Percentiles rank a stretch among this genome's conserved stretches.
phyloP scores from a whole-genome alignment of 495 filamentous ascomycete species.

The Aspergillus heteromorphus region DNA sequence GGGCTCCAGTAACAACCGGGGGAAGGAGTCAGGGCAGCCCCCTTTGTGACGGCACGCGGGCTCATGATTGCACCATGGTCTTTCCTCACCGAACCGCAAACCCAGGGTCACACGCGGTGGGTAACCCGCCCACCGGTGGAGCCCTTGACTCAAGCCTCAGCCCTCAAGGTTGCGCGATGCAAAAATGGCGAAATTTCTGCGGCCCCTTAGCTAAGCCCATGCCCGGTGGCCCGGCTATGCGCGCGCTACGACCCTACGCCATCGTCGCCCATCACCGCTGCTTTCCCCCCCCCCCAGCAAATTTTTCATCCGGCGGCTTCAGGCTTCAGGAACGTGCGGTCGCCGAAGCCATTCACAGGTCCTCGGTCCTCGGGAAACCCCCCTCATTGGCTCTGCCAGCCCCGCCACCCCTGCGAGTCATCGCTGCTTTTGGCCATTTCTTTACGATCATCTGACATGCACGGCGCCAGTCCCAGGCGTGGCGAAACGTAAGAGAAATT shows the following conservation, averaged over 20 bases:
- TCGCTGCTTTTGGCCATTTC: conserved; percentile 6
- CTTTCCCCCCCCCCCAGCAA: background rate
- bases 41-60: conserved; percentile 10
- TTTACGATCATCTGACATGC: conserved; percentile 29
- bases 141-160: background rate
- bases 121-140: conserved; percentile 12
- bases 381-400: conserved; percentile 7
- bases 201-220: background rate
- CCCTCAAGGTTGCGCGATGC: too few species aligned
- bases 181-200: background rate
- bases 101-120: conserved; percentile 19
- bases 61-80: conserved; percentile 16
- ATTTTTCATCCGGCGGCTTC: conserved; percentile 4
- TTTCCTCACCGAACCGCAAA: conserved; percentile 11
- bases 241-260: conserved; percentile 13
- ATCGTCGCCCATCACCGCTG: background rate
- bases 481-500: conserved; percentile 41
- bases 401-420: conserved; percentile 9
- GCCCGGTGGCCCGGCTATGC: background rate
- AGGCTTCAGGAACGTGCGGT: conserved; percentile 3
- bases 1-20: conserved; percentile 11
- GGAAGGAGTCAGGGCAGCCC: conserved; percentile 15
- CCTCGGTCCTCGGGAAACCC: background rate
- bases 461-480: conserved; percentile 12
- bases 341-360: background rate